Evolutionary conservation across 176 grass and related monocot genomes (phyloP).

Genomic region (Cenchrus americanus): DNA sequence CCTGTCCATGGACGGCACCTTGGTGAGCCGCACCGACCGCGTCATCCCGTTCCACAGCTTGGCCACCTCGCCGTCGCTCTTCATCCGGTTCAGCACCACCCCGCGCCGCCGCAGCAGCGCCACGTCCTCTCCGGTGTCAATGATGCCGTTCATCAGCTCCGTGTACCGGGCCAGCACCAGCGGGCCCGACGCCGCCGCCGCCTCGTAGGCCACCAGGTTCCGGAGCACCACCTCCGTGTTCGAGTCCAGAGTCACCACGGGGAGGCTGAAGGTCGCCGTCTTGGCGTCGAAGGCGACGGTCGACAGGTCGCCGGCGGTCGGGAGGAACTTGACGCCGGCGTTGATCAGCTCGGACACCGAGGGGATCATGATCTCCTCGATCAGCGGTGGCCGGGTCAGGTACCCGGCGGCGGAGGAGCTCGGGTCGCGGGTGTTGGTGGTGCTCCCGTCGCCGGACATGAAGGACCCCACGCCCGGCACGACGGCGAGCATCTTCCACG

Average conservation of each 20-base stretch:
- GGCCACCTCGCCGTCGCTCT: conserved; percentile 71
- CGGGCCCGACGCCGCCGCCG: conserved; percentile 59
- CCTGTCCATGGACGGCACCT: conserved; percentile 65
- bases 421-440: conserved; percentile 29
- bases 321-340: conserved; percentile 59
- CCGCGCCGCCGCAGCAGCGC: conserved; percentile 58
- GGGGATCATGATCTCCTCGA: conserved; percentile 95
- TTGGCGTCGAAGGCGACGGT: conserved; percentile 66
- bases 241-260: conserved; percentile 59
- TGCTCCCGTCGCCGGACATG: conserved; percentile 38
- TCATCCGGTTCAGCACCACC: conserved; percentile 81
- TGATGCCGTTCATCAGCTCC: conserved; percentile 93
- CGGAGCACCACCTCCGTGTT: conserved; percentile 76
- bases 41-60: conserved; percentile 83
- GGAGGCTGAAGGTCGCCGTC: conserved; percentile 65
- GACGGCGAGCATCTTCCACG: conserved; percentile 81
- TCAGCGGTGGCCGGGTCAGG: conserved; percentile 59
- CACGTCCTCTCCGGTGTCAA: conserved; percentile 79
- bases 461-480: conserved; percentile 62
- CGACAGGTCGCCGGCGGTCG: conserved; percentile 60
- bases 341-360: conserved; percentile 64
- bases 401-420: not conserved
- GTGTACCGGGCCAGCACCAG: conserved; percentile 75
- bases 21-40: conserved; percentile 69
- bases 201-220: conserved; percentile 87